Base-by-base conservation (phyloP, 139 green algal genomes). In the Closterium sp. region DNA sequence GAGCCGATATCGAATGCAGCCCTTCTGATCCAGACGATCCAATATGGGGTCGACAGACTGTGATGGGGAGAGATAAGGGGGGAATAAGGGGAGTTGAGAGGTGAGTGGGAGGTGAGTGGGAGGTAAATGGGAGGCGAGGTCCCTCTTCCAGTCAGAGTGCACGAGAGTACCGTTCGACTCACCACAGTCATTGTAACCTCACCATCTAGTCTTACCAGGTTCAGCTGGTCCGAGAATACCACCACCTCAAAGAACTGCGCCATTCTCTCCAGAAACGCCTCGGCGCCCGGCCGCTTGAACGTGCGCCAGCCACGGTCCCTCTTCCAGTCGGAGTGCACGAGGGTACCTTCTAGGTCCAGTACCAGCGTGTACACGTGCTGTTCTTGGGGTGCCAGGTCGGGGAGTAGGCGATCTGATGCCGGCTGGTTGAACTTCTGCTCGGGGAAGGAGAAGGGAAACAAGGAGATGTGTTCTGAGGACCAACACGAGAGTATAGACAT, bases 191-290 rank as follows among this genome's bases (percentile, higher is more conserved):
- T 45, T 45, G 38, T 45, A 45, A 45, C 0, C 38, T 6, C 38
- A 45, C 38, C 38, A 45, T 6, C 38, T 45, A 45, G 38, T 45
- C 38, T 45, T 6, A 45, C 38, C 38, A 45, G 38, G 4, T 45
- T 45, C 2, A 45, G 38, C 38, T 95, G 91, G 90, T 97, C 95
- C 0, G 97, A 98, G 96, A 98, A 99, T 2, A 99, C 93, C 38
- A 99, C 98, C 27, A 99, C 93, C 95, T 99, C 98, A 92, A 97
- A 99, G 94, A 97, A 98, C 70, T 97, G 96, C 2, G 95, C 95
- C 96, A 99, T 96, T 32, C 97, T 94, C 70, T 96, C 91, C 70
- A 99, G 93, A 88, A 99, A 99, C 9, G 97, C 97, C n/a, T 97
- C 96, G 6, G 94, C 98, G 34, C 98, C 98, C 0, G 98, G 97